Percentiles rank a stretch among this genome's conserved stretches.
Evolutionary conservation across 371 early-diverging fungal genomes (phyloP).

Genomic region (Rhizopus sp.): DNA sequence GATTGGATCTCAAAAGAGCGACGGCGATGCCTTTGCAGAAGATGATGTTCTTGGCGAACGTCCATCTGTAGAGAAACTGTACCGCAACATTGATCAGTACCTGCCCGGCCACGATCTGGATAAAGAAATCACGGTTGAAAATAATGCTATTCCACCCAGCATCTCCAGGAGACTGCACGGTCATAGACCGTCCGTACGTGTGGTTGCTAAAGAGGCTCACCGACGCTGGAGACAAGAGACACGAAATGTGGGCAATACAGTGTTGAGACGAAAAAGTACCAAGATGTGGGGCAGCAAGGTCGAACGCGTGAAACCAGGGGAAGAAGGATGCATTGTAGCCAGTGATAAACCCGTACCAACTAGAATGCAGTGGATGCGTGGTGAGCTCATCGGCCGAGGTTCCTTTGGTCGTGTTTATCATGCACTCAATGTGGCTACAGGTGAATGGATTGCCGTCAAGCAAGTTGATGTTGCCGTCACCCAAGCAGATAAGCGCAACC

Average conservation of each 20-base stretch:
- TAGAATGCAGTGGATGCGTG: conserved; percentile 75
- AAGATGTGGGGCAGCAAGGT: conserved; percentile 61
- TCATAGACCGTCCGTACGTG: conserved; percentile 57
- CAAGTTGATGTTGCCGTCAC: conserved; percentile 77
- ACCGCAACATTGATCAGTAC: conserved; percentile 68
- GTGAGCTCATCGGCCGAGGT: conserved; percentile 94
- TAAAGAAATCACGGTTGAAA: conserved; percentile 41
- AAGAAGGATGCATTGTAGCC: conserved; percentile 17
- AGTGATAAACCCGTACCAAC: conserved; percentile 14
- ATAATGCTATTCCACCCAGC: background rate
- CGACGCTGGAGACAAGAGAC: conserved; percentile 28
- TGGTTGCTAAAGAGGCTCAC: conserved; percentile 59
- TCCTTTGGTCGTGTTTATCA: conserved; percentile 97
- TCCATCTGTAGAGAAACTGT: conserved; percentile 66
- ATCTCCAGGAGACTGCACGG: conserved; percentile 17
- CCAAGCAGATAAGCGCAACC: conserved; percentile 47
- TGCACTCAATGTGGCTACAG: conserved; percentile 83
- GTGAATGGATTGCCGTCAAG: conserved; percentile 97
- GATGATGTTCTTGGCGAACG: conserved; percentile 55
- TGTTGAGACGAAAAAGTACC: conserved; percentile 55
- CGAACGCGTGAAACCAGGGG: conserved; percentile 54
- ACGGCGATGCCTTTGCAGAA: conserved; percentile 7
- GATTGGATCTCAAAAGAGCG: conserved; percentile 6
- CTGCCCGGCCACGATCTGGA: conserved; percentile 79
- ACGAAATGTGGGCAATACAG: conserved; percentile 23